These are phyloP conservation scores for Globisporangium barbulae DNA, from an alignment of 352 stramenopile genomes.

Conservation along the genomic window DNA sequence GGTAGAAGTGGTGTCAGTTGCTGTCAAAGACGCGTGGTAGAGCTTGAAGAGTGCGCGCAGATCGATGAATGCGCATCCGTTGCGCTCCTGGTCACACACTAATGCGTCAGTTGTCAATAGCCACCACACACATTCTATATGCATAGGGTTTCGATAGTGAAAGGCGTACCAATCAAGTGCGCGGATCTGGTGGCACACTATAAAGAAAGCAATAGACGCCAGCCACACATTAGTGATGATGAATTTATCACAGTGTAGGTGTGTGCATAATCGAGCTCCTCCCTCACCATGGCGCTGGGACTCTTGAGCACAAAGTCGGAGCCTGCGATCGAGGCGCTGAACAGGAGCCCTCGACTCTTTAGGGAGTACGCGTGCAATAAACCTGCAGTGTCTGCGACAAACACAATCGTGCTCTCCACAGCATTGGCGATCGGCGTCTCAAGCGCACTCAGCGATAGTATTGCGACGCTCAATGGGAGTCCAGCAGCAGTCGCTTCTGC, in stretches of 20 bases:
- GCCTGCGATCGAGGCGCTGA: slow-evolving; percentile 19
- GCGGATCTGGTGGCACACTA: slow-evolving; percentile 18
- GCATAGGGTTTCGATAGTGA: background rate
- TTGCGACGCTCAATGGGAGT: slow-evolving; percentile 24
- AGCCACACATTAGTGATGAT: background rate
- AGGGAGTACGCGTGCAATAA: slow-evolving; percentile 33
- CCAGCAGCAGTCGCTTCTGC: background rate
- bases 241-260: background rate
- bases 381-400: slow-evolving; percentile 30
- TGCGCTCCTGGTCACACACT: slow-evolving; percentile 37
- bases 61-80: slow-evolving; percentile 25
- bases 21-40: slow-evolving; percentile 6
- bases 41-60: slow-evolving; percentile 33
- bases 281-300: slow-evolving; percentile 21
- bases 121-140: background rate
- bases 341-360: slow-evolving; percentile 21
- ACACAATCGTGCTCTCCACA: slow-evolving; percentile 28
- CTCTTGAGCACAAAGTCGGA: slow-evolving; percentile 11
- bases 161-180: slow-evolving; percentile 18
- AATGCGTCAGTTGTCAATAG: slow-evolving; percentile 9
- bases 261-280: background rate
- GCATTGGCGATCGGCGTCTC: slow-evolving; percentile 29
- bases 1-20: background rate
- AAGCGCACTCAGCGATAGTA: slow-evolving; percentile 21
- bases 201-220: background rate